Evolutionary conservation across 306 rosid species (phyloP).

Genomic region (Myrica gale): DNA sequence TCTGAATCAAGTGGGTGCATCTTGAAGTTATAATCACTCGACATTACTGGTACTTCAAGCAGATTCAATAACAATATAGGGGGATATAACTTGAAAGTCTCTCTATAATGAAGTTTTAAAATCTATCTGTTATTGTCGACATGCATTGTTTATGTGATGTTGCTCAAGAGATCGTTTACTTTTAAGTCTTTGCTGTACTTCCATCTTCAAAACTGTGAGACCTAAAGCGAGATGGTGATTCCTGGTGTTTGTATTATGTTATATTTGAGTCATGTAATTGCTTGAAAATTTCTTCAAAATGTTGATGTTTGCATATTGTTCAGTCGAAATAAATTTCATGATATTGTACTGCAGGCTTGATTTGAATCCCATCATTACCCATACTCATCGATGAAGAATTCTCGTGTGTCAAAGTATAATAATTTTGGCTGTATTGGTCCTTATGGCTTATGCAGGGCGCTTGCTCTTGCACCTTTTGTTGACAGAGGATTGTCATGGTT

Average conservation of each 20-base stretch:
- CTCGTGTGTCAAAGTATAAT: background rate
- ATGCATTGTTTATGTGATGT: background rate
- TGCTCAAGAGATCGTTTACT: background rate
- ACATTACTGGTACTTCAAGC: background rate
- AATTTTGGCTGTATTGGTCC: background rate
- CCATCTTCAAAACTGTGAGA: background rate
- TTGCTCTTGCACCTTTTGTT: slow-evolving; percentile 81
- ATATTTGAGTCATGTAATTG: background rate
- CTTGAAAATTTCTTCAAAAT: background rate
- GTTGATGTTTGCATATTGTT: background rate
- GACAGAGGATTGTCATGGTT: slow-evolving; percentile 81
- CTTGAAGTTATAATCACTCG: background rate
- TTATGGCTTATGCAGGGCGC: slow-evolving; percentile 59
- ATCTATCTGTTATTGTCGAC: background rate
- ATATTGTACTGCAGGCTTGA: background rate
- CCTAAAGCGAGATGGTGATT: background rate
- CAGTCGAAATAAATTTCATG: background rate
- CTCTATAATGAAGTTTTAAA: background rate
- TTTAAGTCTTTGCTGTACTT: background rate
- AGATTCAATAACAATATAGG: background rate
- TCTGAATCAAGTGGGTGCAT: background rate
- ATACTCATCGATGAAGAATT: background rate
- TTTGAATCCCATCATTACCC: background rate
- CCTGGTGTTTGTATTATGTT: background rate
- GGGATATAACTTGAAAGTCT: background rate